These are phyloP conservation scores for Moringa oleifera DNA, from an alignment of 345 rosid species.

Conservation along the genomic window DNA sequence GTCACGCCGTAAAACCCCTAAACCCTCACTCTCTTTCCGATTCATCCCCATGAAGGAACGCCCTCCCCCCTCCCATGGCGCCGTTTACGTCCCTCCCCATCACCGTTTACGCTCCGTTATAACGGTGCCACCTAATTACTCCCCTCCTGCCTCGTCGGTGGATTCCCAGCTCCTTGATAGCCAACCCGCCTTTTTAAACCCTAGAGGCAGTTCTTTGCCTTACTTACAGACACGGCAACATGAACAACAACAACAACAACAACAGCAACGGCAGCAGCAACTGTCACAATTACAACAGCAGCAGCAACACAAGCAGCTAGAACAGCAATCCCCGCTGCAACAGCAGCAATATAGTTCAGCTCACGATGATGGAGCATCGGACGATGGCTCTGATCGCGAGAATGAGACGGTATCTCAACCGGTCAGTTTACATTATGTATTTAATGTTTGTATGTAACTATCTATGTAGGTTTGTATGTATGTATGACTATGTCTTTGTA, in stretches of 20 bases:
- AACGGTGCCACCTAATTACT: constrained; percentile 25
- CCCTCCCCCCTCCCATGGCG: constrained; percentile 46
- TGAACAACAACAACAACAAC: constrained; percentile 1
- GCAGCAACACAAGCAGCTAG: neutral
- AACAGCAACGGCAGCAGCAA: constrained; percentile 7
- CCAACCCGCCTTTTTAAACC: constrained; percentile 16
- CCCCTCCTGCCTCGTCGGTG: constrained; percentile 23
- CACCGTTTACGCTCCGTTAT: constrained; percentile 55
- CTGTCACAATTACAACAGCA: constrained; percentile 5
- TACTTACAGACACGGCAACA: neutral
- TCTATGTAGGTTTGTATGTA: neutral
- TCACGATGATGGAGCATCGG: constrained; percentile 21
- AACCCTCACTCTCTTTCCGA: constrained; percentile 19
- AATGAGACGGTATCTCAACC: constrained; percentile 18
- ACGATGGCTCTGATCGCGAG: constrained; percentile 40
- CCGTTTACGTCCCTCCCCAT: constrained; percentile 76
- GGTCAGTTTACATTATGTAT: too few relatives aligned
- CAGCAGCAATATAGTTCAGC: constrained; percentile 19
- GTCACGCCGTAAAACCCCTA: constrained; percentile 21
- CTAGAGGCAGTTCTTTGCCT: constrained; percentile 17
- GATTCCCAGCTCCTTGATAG: constrained; percentile 21
- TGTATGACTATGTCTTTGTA: neutral
- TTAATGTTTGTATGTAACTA: too few relatives aligned
- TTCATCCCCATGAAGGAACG: constrained; percentile 59
- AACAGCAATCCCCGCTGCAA: constrained; percentile 20